Conservation (phyloP, 2,329 filamentous ascomycete species). For the Trichoderma atrobrunneum region DNA sequence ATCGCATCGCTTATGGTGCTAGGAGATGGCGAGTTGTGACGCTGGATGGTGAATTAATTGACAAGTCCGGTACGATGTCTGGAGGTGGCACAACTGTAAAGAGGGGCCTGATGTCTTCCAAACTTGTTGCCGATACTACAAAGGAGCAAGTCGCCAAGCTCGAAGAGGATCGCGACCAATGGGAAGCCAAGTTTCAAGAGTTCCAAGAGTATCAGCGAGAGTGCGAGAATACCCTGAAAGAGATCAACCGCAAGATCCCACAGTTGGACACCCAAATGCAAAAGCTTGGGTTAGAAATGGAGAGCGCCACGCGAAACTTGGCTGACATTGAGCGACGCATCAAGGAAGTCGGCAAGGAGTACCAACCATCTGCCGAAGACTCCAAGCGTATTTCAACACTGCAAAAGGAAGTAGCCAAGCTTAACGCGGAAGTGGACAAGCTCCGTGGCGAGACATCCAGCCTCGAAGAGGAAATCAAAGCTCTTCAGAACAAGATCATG, state of each 20-base stretch:
- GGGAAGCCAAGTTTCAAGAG: slow-evolving; percentile 78
- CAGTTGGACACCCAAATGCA: slow-evolving; percentile 85
- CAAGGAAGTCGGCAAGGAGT: slow-evolving; percentile 77
- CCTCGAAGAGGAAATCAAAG: slow-evolving; percentile 89
- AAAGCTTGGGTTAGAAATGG: slow-evolving; percentile 84
- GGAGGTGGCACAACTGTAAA: slow-evolving; percentile 90
- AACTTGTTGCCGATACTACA: slow-evolving; percentile 79
- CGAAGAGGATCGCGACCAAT: slow-evolving; percentile 78
- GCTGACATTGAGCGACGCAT: slow-evolving; percentile 80
- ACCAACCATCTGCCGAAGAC: slow-evolving; percentile 77
- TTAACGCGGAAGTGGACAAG: slow-evolving; percentile 75
- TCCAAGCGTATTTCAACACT: slow-evolving; percentile 69
- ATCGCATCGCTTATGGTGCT: slow-evolving; percentile 92
- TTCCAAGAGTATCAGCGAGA: slow-evolving; percentile 83
- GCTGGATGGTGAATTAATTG: slow-evolving; percentile 89
- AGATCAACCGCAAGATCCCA: slow-evolving; percentile 75
- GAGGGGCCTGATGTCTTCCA: slow-evolving; percentile 94
- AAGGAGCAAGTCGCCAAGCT: slow-evolving; percentile 87
- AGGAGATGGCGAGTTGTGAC: slow-evolving; percentile 96
- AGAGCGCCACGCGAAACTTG: slow-evolving; percentile 81
- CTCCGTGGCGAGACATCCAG: slow-evolving; percentile 82
- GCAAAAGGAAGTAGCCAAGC: slow-evolving; percentile 71
- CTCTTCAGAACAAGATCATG: slow-evolving; percentile 96
- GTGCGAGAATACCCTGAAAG: slow-evolving; percentile 69
- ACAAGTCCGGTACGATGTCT: slow-evolving; percentile 98